Evolutionary conservation across 2,329 filamentous ascomycete species (phyloP).

Genomic region (Neonectria sp.): DNA sequence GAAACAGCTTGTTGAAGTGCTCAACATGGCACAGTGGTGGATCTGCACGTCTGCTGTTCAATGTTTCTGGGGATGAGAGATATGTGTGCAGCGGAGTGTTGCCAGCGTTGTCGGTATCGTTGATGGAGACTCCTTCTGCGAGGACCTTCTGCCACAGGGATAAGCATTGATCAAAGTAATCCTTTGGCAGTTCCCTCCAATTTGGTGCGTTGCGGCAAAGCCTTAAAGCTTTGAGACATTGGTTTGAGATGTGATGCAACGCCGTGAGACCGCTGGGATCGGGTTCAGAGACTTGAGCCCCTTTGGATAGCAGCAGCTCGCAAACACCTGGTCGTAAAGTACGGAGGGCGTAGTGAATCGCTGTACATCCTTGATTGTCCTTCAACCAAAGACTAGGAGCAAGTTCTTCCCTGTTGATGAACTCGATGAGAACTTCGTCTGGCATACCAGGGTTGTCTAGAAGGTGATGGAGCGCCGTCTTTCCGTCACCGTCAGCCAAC

Average conservation of each 20-base stretch:
- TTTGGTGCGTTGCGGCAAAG: no score
- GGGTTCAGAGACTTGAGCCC: slow-evolving; percentile 28
- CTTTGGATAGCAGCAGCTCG: slow-evolving; percentile 33
- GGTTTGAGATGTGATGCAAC: slow-evolving; percentile 35
- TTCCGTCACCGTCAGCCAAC: slow-evolving; percentile 32
- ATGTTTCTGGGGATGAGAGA: slow-evolving; percentile 2
- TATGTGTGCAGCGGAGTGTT: slow-evolving; percentile 35
- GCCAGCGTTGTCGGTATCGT: slow-evolving; percentile 30
- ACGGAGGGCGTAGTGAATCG: slow-evolving; percentile 36
- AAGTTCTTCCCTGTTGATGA: slow-evolving; percentile 34
- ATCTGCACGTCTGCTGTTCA: rapidly evolving
- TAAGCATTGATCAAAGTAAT: slow-evolving; percentile 27
- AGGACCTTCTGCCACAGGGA: slow-evolving; percentile 31
- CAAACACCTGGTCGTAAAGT: slow-evolving; percentile 33
- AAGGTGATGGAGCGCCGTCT: slow-evolving; percentile 41
- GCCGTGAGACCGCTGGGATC: slow-evolving; percentile 34
- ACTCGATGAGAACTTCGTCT: slow-evolving; percentile 27
- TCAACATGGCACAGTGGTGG: slow-evolving; percentile 26
- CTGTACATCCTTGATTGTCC: slow-evolving; percentile 28
- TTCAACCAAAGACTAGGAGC: slow-evolving; percentile 16
- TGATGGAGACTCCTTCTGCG: slow-evolving; percentile 31
- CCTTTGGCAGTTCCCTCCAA: background rate
- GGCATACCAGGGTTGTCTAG: slow-evolving; percentile 33
- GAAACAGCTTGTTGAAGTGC: slow-evolving; percentile 34
- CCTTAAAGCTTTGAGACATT: slow-evolving; percentile 17